Evolutionary conservation across 2,329 filamentous ascomycete species (phyloP).

Genomic region (Alternaria triticimaculans): DNA sequence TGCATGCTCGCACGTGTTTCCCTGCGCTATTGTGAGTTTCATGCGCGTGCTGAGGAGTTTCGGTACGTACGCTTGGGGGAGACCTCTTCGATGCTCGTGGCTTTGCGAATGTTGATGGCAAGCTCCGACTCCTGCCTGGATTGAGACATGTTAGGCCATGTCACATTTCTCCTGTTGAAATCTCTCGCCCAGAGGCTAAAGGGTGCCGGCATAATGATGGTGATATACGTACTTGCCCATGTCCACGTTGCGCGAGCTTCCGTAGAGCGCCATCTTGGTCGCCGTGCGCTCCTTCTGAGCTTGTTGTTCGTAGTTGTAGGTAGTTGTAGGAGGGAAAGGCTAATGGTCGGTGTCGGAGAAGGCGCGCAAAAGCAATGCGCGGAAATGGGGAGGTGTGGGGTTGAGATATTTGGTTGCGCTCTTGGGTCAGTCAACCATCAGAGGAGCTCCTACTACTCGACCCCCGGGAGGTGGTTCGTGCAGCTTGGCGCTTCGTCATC

Average conservation of each 20-base stretch:
- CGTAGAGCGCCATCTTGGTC: constrained; percentile 48
- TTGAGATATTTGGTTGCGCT: constrained; percentile 8
- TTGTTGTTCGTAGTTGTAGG: constrained; percentile 17
- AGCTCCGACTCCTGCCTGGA: constrained; percentile 67
- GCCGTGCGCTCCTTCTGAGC: constrained; percentile 25
- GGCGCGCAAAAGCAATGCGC: constrained; percentile 18
- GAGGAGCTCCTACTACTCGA: constrained; percentile 27
- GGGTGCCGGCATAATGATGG: not conserved
- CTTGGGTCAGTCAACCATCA: constrained; percentile 9
- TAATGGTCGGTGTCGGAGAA: not conserved
- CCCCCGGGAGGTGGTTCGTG: constrained; percentile 28
- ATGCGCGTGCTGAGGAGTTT: constrained; percentile 4
- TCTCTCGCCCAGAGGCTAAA: not conserved
- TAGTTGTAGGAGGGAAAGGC: not conserved
- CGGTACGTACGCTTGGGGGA: constrained; percentile 67
- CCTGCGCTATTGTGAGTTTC: constrained; percentile 53
- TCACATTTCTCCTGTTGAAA: not conserved
- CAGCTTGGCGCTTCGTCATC: constrained; percentile 35
- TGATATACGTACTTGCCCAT: constrained; percentile 63
- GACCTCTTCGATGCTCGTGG: constrained; percentile 70
- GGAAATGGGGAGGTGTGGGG: constrained; percentile 7
- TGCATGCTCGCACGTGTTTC: constrained; percentile 97
- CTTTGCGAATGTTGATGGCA: constrained; percentile 71
- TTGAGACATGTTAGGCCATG: not conserved
- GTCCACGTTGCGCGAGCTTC: constrained; percentile 62